Base-by-base conservation (phyloP, 2,329 filamentous ascomycete genomes). In the Arachnomyces sp. region DNA sequence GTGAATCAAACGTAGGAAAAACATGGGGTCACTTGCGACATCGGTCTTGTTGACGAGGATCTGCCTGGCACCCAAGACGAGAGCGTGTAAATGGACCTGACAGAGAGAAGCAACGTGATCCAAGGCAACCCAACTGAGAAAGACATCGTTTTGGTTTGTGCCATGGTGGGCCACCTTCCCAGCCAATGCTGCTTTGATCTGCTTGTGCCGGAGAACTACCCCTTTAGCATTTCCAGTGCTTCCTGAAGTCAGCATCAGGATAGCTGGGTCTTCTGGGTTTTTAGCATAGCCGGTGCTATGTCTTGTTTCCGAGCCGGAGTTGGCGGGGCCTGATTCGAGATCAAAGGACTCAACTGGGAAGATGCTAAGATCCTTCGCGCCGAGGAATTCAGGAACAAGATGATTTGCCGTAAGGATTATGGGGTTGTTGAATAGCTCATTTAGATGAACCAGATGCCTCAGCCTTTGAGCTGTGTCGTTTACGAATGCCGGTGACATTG, bases 101-200 rank as follows among this genome's bases (percentile, higher is more conserved):
- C 62, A 56, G 3, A 80, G 53, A 43, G 57, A 67, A 0, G 69
- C 75, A 7, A 76, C 72, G 42, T 78, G 75, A 44, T 78, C 74
- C 6, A 77, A 54, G 0, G 63, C 63, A 11, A 74, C 65, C 71
- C 71, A 75, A 44, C 68, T 71, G 3, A 75, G 49, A 29, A 69
- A 65, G 1, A 63, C 48, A 7, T 59, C 45, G 7, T 57, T 54
- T 3, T 44, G 34, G 0, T 52, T 52, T 2, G 56, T 55, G 7
- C 57, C 45, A 36, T 59, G 54, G 9, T 38, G 28, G 1, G 42
- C 31, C 2, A 45, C 39, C 48, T 75, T 75, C 14, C 67, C 68
- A 2, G 38, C 6, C 8, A 71, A 42, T 0, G 71, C 58, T 1
- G 62, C 47, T 1, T 72, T 33, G 0, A 75, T 47, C 48, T 75